These are phyloP conservation scores for Hypoxylon subgilvum DNA, from an alignment of 495 filamentous ascomycete genomes.

Conservation along the genomic window DNA sequence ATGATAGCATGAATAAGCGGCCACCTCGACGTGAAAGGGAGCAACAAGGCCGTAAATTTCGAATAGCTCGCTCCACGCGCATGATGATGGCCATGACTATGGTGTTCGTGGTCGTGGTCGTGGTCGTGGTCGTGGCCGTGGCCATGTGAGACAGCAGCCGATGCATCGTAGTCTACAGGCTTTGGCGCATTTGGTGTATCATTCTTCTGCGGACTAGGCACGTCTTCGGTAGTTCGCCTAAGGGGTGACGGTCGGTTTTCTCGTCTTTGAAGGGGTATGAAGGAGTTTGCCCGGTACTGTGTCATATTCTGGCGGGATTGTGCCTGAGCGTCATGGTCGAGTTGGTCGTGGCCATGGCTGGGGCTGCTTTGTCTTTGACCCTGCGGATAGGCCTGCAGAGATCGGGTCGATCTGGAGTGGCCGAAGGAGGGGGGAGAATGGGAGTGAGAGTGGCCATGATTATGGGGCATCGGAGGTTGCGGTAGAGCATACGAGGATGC, in stretches of 20 bases:
- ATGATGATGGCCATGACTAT: conserved; percentile 35
- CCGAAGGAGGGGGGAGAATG: conserved; percentile 47
- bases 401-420: conserved; percentile 40
- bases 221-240: conserved; percentile 27
- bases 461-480: conserved; percentile 52
- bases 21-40: conserved; percentile 68
- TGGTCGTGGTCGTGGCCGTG: conserved; percentile 30
- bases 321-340: conserved; percentile 43
- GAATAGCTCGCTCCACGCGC: conserved; percentile 53
- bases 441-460: conserved; percentile 47
- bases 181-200: conserved; percentile 11
- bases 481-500: conserved; percentile 59
- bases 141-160: conserved; percentile 32
- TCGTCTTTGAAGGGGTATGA: conserved; percentile 41
- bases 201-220: conserved; percentile 18
- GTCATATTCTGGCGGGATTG: conserved; percentile 45
- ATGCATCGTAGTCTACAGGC: conserved; percentile 10
- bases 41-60: conserved; percentile 67
- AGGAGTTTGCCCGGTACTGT: conserved; percentile 44
- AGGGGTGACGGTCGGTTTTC: conserved; percentile 45
- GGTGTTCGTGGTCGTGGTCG: conserved; percentile 25
- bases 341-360: conserved; percentile 40
- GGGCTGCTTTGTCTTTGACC: conserved; percentile 32
- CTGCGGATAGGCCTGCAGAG: conserved; percentile 34
- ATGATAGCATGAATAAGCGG: conserved; percentile 84